Conservation (phyloP, 148 eudicot species). For the Rhododendron simsii region DNA sequence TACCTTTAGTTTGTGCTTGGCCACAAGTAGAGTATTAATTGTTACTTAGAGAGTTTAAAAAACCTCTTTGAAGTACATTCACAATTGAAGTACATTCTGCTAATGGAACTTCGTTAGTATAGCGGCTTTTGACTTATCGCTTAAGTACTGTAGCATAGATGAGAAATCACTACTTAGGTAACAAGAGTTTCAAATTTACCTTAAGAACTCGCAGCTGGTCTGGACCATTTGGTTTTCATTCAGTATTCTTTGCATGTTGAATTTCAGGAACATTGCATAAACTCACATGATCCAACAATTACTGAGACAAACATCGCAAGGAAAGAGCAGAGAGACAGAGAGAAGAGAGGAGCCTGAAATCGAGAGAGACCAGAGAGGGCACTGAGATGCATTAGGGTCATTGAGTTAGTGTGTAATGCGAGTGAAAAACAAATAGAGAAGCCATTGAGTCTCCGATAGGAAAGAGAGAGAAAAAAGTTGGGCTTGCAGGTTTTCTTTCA, state of each 20-base stretch:
- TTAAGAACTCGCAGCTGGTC: not conserved
- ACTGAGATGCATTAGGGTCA: not conserved
- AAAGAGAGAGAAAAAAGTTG: not conserved
- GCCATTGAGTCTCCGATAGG: not conserved
- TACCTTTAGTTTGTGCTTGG: not conserved
- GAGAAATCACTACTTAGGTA: not conserved
- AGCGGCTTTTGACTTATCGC: not conserved
- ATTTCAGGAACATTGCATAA: not conserved
- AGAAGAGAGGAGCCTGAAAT: not conserved
- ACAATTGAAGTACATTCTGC: not conserved
- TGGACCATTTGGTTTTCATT: not conserved
- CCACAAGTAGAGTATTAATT: not conserved
- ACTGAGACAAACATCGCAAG: not conserved
- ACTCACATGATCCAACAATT: not conserved
- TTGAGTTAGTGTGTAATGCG: not conserved
- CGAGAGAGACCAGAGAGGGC: not conserved
- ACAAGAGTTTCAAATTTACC: not conserved
- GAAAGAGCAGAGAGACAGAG: not conserved
- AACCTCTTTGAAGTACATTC: not conserved
- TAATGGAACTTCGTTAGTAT: not conserved
- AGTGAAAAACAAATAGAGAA: not conserved
- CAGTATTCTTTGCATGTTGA: not conserved
- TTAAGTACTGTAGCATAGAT: not conserved
- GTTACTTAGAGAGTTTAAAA: not conserved
- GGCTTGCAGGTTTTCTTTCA: not conserved